Evolutionary conservation across 257 asterid species (phyloP).

Genomic region (Anisodus tanguticus): DNA sequence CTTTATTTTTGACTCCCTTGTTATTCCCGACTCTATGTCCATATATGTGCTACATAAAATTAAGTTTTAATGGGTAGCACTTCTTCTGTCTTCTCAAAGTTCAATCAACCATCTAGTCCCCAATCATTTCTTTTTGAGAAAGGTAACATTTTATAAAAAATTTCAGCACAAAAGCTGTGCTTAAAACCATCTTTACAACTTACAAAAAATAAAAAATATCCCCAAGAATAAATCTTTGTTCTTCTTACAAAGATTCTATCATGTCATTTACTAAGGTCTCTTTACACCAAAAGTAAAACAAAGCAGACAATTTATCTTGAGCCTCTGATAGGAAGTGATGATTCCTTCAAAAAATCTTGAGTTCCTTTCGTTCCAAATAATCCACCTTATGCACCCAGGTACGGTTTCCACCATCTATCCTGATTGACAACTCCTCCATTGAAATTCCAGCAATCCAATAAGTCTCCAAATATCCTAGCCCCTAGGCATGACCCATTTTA

Average conservation of each 20-base stretch:
- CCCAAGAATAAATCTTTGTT: background rate
- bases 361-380: background rate
- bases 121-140: background rate
- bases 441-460: no score
- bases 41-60: constrained; percentile 5
- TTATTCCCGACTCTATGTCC: background rate
- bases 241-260: constrained; percentile 1
- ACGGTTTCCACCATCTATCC: no score
- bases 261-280: background rate
- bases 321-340: background rate
- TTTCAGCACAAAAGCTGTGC: background rate
- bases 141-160: background rate
- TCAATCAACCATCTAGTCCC: constrained; percentile 13
- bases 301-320: background rate
- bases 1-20: background rate
- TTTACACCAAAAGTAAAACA: background rate
- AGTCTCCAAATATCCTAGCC: no score
- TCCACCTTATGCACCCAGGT: no score
- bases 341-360: constrained; percentile 4
- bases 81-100: constrained; percentile 3
- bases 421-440: no score
- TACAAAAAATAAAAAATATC: background rate
- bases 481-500: no score
- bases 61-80: background rate
- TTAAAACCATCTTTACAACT: background rate